phyloP scores from a whole-genome alignment of 164 flowering plant species.

The Brasenia schreberi region DNA sequence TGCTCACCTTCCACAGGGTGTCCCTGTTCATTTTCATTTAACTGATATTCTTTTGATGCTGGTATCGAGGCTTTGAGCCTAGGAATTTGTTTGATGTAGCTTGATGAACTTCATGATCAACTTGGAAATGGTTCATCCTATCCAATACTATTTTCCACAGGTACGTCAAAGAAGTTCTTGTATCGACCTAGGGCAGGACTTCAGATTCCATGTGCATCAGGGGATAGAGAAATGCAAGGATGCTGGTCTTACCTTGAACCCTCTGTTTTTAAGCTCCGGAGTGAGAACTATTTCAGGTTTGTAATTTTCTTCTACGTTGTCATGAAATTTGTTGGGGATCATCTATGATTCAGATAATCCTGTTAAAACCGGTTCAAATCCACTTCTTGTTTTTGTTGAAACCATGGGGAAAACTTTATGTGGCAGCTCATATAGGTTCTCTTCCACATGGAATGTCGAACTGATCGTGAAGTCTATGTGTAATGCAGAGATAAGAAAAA shows the following conservation, averaged over 20 bases:
- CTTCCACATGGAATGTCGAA: not conserved
- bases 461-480: not conserved
- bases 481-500: constrained; percentile 74
- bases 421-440: not conserved
- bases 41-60: not conserved
- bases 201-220: constrained; percentile 39
- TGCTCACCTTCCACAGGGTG: not conserved
- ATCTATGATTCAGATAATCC: not conserved
- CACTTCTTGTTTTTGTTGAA: not conserved
- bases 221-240: constrained; percentile 50
- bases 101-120: not conserved
- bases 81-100: not conserved
- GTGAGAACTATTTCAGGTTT: constrained; percentile 78
- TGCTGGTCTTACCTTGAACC: constrained; percentile 80
- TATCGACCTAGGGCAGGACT: constrained; percentile 74
- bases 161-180: constrained; percentile 49
- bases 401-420: not conserved
- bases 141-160: constrained; percentile 19
- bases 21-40: not conserved
- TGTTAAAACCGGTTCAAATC: not conserved
- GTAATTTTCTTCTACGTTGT: not conserved
- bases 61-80: not conserved
- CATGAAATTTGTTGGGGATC: not conserved
- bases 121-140: not conserved
- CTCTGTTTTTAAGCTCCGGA: constrained; percentile 74